Conservation (phyloP, 1,284 basidiomycete genomes). For the Rhodotorula glutinis region DNA sequence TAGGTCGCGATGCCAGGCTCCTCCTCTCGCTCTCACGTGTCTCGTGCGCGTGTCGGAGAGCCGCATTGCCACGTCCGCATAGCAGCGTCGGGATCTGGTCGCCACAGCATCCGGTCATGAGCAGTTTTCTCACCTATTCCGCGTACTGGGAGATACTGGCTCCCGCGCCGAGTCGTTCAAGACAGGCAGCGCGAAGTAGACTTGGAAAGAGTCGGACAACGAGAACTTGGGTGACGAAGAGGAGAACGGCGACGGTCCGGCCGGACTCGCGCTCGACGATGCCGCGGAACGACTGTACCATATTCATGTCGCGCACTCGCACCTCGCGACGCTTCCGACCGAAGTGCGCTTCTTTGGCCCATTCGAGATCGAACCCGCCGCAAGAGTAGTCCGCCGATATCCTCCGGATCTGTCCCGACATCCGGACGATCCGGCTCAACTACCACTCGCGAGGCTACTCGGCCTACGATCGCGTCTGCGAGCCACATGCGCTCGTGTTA, state of each 20-base stretch:
- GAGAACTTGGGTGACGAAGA: background rate
- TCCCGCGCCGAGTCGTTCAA: too few relatives aligned
- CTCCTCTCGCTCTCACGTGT: too few relatives aligned
- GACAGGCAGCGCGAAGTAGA: too few relatives aligned
- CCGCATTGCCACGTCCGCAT: too few relatives aligned
- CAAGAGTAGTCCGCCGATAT: background rate
- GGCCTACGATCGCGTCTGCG: background rate
- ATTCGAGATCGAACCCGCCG: background rate
- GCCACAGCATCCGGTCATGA: too few relatives aligned
- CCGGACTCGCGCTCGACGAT: background rate
- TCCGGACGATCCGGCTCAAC: background rate
- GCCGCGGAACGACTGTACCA: background rate
- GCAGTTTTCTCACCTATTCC: too few relatives aligned
- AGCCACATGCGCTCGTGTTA: background rate
- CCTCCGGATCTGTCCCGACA: background rate
- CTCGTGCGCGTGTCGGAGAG: too few relatives aligned
- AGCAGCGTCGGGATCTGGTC: too few relatives aligned
- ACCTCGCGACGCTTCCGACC: background rate
- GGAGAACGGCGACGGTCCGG: background rate
- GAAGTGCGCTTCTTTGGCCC: background rate
- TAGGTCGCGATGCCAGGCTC: too few relatives aligned
- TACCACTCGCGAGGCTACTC: background rate
- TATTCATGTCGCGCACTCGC: background rate
- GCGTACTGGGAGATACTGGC: too few relatives aligned
- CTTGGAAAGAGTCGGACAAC: background rate